Conservation (phyloP, 495 filamentous ascomycete species). For the Amorphotheca resinae region DNA sequence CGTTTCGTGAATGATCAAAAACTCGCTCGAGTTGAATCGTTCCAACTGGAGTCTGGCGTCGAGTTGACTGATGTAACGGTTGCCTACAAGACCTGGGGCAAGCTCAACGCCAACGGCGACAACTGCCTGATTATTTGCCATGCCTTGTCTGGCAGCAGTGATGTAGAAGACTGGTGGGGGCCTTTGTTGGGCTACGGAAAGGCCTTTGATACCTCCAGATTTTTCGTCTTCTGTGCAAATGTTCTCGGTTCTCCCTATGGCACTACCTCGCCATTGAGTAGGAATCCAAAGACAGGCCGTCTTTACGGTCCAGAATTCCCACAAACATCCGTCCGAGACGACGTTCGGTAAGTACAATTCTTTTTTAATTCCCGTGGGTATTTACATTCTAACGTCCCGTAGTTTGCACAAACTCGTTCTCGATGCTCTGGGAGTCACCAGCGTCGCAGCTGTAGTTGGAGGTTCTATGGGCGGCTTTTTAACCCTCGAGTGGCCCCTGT, state of each 20-base stretch:
- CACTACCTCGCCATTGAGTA: slow-evolving; percentile 23
- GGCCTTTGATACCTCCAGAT: slow-evolving; percentile 25
- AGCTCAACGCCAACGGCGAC: slow-evolving; percentile 21
- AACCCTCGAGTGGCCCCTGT: slow-evolving; percentile 27
- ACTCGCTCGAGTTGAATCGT: slow-evolving; percentile 22
- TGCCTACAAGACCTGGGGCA: slow-evolving; percentile 29
- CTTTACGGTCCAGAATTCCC: slow-evolving; percentile 27
- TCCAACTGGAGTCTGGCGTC: slow-evolving; percentile 26
- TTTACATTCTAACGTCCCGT: background rate
- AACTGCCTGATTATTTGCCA: slow-evolving; percentile 29
- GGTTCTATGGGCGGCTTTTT: slow-evolving; percentile 30
- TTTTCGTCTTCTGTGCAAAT: slow-evolving; percentile 28
- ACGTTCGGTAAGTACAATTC: slow-evolving; percentile 22
- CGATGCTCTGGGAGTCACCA: slow-evolving; percentile 24
- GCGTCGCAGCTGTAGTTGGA: slow-evolving; percentile 25
- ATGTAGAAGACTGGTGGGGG: slow-evolving; percentile 27
- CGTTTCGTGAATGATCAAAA: slow-evolving; percentile 24
- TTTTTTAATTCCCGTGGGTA: background rate
- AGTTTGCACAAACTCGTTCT: slow-evolving; percentile 27
- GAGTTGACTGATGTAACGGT: slow-evolving; percentile 22
- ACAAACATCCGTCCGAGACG: slow-evolving; percentile 27
- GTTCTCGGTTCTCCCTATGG: slow-evolving; percentile 28
- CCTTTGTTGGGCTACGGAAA: slow-evolving; percentile 23
- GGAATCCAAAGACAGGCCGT: slow-evolving; percentile 19
- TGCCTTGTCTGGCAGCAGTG: slow-evolving; percentile 28